Evolutionary conservation across 108 stramenopile species (phyloP), one percentile per base, ranked within the genome.

Genomic region (Skeletonema grethae): DNA sequence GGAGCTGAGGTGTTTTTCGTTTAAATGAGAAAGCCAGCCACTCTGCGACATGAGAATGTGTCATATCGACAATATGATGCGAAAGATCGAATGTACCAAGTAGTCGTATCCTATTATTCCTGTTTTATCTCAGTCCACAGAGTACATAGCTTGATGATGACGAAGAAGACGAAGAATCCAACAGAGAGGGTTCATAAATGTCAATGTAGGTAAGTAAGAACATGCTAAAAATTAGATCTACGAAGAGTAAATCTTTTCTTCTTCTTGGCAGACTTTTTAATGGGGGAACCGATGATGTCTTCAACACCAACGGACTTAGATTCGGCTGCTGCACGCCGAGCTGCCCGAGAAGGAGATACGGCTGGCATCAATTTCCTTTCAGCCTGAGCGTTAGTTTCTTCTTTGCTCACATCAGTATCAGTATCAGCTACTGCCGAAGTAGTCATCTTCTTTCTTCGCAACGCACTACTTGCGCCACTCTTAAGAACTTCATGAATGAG

Each of bases 401-500:
- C 31, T 20, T 35, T 25, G 13, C 46, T 35, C 24, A 28, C 57
- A 57, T 59, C 28, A 58, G 20, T 12, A 38, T 59, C 28, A 28
- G 25, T 1, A 28, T 41, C 20, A 63, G 13, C 39, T 7, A 61
- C 60, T 39, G 55, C 45, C 35, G 67, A 45, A 50, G 45, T 46
- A 61, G 53, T 59, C 39, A 67, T 70, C 75, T 79, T 30, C 61
- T 72, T 84, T 67, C 75, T 55, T 4, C 73, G 69, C 46, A 84
- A 67, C 20, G 69, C 71, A 56, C 83, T 84, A 63, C 83, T 80
- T 39, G 83, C 75, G n/a, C 70, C 83, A 77, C 83, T 84, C 61
- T 78, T 77, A 38, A 84, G 63, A 20, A 79, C 64, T 72, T 84
- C 83, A 32, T 76, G 78, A 45, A 80, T 64, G 20, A 84, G 75